Conservation (phyloP, 768 basidiomycete species). For the Lactarius sp. region DNA sequence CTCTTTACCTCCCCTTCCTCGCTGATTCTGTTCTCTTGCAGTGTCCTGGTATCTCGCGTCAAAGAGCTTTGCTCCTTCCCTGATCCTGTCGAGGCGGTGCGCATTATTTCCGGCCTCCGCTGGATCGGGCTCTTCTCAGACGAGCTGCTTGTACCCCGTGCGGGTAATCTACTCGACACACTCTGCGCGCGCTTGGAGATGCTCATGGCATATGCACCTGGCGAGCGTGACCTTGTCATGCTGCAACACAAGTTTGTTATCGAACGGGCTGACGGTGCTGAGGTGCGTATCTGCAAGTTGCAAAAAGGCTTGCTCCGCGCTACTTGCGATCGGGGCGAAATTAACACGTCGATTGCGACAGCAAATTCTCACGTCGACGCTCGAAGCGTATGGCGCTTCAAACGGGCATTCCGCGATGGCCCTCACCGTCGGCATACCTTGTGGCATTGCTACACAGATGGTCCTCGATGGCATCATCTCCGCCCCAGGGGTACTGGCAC, state of each 20-base stretch:
- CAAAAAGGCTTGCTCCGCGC: background rate
- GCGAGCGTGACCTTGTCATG: constrained; percentile 95
- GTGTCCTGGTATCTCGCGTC: constrained; percentile 69
- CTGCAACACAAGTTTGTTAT: constrained; percentile 97
- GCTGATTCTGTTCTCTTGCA: constrained; percentile 31
- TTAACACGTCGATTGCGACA: constrained; percentile 29
- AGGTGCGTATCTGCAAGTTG: constrained; percentile 38
- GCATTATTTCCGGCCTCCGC: constrained; percentile 84
- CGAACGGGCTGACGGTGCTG: constrained; percentile 77
- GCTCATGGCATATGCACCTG: constrained; percentile 85
- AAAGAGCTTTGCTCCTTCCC: constrained; percentile 71
- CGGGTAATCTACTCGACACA: constrained; percentile 83
- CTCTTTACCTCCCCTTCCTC: background rate
- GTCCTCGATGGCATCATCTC: constrained; percentile 82
- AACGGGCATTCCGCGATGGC: constrained; percentile 89
- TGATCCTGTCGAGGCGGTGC: constrained; percentile 56
- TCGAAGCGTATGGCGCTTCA: constrained; percentile 83
- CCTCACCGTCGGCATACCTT: constrained; percentile 84
- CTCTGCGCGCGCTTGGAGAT: constrained; percentile 87
- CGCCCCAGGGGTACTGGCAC: constrained; percentile 75
- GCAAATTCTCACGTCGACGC: constrained; percentile 86
- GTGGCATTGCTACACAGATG: constrained; percentile 89
- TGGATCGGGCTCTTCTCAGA: constrained; percentile 92
- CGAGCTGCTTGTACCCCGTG: constrained; percentile 56
- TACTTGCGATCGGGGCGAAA: background rate